phyloP scores from a whole-genome alignment of 148 eudicot genomes.

The Silene conica region DNA sequence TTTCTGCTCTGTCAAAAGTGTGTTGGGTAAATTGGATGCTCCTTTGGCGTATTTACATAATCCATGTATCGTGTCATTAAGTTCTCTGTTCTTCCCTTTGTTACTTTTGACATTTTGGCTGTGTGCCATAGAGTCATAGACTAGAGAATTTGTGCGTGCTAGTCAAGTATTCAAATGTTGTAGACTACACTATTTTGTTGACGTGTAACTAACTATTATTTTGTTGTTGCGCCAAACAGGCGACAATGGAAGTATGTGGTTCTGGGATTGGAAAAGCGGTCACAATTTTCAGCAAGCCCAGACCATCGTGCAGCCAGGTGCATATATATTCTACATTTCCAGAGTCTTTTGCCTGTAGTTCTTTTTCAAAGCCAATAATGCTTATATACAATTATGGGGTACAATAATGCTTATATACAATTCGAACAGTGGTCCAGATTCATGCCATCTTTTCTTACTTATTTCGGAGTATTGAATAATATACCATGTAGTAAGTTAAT shows the following conservation, averaged over 20 bases:
- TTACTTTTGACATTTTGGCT: neutral
- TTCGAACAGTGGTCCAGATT: too few species aligned
- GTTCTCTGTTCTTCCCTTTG: neutral
- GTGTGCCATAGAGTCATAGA: neutral
- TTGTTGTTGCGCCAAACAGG: conserved; percentile 29
- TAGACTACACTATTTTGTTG: neutral
- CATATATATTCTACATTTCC: conserved; percentile 9
- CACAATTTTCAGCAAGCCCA: conserved; percentile 94
- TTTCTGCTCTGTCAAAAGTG: neutral
- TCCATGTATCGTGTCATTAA: neutral
- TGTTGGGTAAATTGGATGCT: neutral
- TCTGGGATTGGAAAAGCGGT: conserved; percentile 99
- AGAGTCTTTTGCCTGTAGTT: neutral
- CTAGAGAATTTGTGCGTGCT: neutral
- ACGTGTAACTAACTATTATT: neutral
- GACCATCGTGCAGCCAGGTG: conserved; percentile 96
- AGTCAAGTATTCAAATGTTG: neutral
- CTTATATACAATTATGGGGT: neutral
- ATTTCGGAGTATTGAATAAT: too few species aligned
- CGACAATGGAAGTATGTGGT: conserved; percentile 97
- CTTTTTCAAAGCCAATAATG: neutral
- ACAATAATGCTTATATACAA: neutral
- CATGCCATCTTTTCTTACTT: too few species aligned
- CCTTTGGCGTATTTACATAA: neutral
- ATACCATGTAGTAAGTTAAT: too few species aligned